Evolutionary conservation across 495 filamentous ascomycete species (phyloP).

Genomic region (Penicillium argentinense): DNA sequence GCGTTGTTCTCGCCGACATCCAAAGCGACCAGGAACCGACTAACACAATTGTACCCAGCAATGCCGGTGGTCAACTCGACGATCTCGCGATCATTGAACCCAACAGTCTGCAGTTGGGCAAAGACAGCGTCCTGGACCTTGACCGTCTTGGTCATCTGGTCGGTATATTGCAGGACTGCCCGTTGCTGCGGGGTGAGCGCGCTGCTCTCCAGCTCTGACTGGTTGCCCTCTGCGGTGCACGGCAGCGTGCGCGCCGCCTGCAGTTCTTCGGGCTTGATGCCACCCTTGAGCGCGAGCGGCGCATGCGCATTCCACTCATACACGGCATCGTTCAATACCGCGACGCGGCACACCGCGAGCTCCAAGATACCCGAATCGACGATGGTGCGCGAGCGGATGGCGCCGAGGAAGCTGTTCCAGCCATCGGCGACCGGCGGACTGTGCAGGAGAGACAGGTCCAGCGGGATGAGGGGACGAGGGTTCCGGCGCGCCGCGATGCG

Average conservation of each 20-base stretch:
- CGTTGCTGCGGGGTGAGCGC: constrained; percentile 59
- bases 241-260: constrained; percentile 43
- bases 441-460: constrained; percentile 72
- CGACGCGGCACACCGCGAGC: constrained; percentile 56
- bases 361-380: constrained; percentile 56
- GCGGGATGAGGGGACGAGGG: constrained; percentile 60
- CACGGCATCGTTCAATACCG: constrained; percentile 68
- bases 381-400: constrained; percentile 64
- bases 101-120: constrained; percentile 50
- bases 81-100: constrained; percentile 58
- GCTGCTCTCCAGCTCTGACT: constrained; percentile 26
- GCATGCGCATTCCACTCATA: constrained; percentile 82
- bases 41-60: constrained; percentile 84
- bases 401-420: constrained; percentile 74
- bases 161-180: constrained; percentile 58
- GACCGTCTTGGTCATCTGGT: constrained; percentile 45
- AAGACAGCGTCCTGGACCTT: constrained; percentile 62
- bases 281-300: constrained; percentile 56
- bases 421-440: constrained; percentile 68
- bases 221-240: constrained; percentile 30
- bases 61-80: constrained; percentile 74
- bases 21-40: constrained; percentile 78
- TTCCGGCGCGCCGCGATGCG: constrained; percentile 62
- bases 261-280: constrained; percentile 42
- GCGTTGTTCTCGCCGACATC: constrained; percentile 61